A percentile compares a stretch with the other conserved stretches of the same genome.
These are phyloP conservation scores for Geotrichum reessii DNA, from an alignment of 1,139 yeast species.

Conservation along the genomic window DNA sequence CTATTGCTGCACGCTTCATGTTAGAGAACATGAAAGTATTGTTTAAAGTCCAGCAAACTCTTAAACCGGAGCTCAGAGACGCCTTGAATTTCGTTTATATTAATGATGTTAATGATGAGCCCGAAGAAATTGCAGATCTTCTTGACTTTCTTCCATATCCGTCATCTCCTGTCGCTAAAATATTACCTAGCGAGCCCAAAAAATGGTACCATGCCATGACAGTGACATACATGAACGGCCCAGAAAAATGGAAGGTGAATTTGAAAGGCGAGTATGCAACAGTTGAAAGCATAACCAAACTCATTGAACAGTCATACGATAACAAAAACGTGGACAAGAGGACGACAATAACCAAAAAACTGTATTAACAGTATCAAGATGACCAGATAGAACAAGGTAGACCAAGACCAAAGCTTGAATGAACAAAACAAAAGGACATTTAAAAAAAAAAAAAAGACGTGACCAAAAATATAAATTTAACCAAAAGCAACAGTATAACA, in stretches of 20 bases:
- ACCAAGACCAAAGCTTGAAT: not conserved
- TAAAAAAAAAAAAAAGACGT: not conserved
- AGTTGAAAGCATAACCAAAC: not conserved
- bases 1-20: not conserved
- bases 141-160: conserved; percentile 2
- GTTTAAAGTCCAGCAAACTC: not conserved
- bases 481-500: conserved; percentile 20
- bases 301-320: not conserved
- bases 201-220: conserved; percentile 1
- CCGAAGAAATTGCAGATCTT: not conserved
- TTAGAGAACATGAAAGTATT: not conserved
- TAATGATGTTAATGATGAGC: not conserved
- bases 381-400: not conserved
- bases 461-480: not conserved
- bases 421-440: not conserved
- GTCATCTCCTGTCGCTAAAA: not conserved
- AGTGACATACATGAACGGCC: not conserved
- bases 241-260: not conserved
- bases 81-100: not conserved
- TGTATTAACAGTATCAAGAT: not conserved
- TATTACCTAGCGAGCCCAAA: not conserved
- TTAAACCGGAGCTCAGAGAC: not conserved
- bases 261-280: not conserved
- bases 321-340: not conserved
- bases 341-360: not conserved